phyloP scores from a whole-genome alignment of 495 filamentous ascomycete species.

The Haplographium delicatum region DNA sequence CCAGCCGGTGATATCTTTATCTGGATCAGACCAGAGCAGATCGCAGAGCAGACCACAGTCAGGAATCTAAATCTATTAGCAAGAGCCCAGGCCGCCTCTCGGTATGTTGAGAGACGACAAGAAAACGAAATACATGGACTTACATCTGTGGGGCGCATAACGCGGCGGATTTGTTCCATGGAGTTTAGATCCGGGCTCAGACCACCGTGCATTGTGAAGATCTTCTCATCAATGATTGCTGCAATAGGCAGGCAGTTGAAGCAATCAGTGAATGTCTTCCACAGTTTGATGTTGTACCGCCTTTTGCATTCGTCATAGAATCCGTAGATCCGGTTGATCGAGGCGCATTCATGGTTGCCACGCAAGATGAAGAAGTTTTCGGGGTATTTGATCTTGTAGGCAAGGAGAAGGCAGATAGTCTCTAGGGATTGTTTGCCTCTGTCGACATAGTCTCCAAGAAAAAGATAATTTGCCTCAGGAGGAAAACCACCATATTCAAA shows the following conservation, averaged over 20 bases:
- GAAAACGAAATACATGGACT: constrained; percentile 35
- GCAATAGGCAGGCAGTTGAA: constrained; percentile 99
- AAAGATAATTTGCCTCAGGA: constrained; percentile 98
- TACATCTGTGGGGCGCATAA: constrained; percentile 99
- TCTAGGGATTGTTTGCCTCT: constrained; percentile 99
- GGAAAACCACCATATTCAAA: constrained; percentile 99
- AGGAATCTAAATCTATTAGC: constrained; percentile 74
- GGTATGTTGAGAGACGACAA: constrained; percentile 34
- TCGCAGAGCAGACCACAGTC: constrained; percentile 98
- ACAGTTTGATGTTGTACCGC: constrained; percentile 99
- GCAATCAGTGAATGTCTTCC: constrained; percentile 99
- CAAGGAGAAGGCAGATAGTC: constrained; percentile 96
- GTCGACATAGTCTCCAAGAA: constrained; percentile 98
- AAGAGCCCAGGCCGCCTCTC: constrained; percentile 28
- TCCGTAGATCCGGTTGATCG: constrained; percentile 99
- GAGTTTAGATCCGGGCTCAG: constrained; percentile 97
- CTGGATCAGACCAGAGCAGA: constrained; percentile 96
- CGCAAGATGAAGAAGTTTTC: constrained; percentile 99
- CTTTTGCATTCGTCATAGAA: constrained; percentile 99
- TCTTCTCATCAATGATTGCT: constrained; percentile 99
- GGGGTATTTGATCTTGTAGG: constrained; percentile 99
- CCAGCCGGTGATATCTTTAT: constrained; percentile 99
- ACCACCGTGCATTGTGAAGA: constrained; percentile 99
- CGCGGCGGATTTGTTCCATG: constrained; percentile 98
- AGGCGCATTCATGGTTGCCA: constrained; percentile 98